These are phyloP conservation scores for Phialemoniopsis sp. DNA, from an alignment of 2,329 filamentous ascomycete species.

Conservation along the genomic window DNA sequence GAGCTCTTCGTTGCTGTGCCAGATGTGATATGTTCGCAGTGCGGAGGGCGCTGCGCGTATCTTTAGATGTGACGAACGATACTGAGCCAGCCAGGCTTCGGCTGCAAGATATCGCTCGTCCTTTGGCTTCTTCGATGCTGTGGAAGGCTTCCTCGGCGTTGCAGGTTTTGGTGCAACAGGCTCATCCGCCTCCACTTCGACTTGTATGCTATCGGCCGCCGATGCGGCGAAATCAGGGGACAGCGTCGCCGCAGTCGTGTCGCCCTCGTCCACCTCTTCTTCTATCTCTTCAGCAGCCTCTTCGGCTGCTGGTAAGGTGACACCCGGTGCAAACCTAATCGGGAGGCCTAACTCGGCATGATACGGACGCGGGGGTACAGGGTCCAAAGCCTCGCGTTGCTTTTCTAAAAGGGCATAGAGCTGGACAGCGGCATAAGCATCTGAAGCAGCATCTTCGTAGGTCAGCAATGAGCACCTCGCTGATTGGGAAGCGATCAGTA, in stretches of 20 bases:
- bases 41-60: constrained; percentile 20
- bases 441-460: constrained; percentile 66
- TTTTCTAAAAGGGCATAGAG: constrained; percentile 70
- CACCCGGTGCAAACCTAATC: constrained; percentile 50
- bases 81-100: constrained; percentile 29
- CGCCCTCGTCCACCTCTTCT: neutral
- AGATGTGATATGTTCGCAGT: constrained; percentile 60
- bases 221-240: constrained; percentile 11
- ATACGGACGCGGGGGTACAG: constrained; percentile 66
- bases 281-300: constrained; percentile 21
- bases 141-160: constrained; percentile 6
- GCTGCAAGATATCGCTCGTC: constrained; percentile 40
- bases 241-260: neutral
- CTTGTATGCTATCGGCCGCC: constrained; percentile 14
- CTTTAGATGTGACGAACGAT: constrained; percentile 18
- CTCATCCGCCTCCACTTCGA: constrained; percentile 15
- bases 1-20: constrained; percentile 50
- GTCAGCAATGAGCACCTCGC: too few relatives aligned
- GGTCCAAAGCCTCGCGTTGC: constrained; percentile 61
- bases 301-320: constrained; percentile 18
- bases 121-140: constrained; percentile 11
- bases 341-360: constrained; percentile 64
- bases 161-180: constrained; percentile 5
- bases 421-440: constrained; percentile 75
- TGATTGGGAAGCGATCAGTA: constrained; percentile 10